Evolutionary conservation across 1,284 basidiomycete species (phyloP).

Genomic region (Agroathelia rolfsii): DNA sequence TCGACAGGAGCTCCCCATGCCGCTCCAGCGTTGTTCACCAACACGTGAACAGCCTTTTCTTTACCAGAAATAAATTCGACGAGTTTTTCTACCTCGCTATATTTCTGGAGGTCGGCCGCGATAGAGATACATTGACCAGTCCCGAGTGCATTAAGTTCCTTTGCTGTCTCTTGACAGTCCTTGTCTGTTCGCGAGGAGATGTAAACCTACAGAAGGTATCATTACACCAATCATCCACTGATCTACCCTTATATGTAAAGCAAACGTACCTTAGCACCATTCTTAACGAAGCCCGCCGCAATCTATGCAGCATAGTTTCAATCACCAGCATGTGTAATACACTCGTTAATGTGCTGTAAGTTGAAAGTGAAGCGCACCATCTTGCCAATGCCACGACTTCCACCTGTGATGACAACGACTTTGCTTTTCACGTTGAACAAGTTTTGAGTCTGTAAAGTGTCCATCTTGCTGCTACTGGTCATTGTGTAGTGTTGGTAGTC

Average conservation of each 20-base stretch:
- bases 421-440: conserved; percentile 53
- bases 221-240: background rate
- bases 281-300: conserved; percentile 53
- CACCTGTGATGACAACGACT: conserved; percentile 61
- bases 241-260: background rate
- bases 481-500: background rate
- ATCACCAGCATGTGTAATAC: background rate
- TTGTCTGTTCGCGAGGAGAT: conserved; percentile 53
- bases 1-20: conserved; percentile 53
- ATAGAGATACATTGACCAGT: conserved; percentile 49
- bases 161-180: conserved; percentile 48
- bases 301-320: conserved; percentile 31
- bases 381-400: conserved; percentile 61
- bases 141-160: conserved; percentile 43
- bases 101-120: conserved; percentile 50
- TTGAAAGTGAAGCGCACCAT: conserved; percentile 34
- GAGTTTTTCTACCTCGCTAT: conserved; percentile 46
- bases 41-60: conserved; percentile 48
- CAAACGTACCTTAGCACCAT: conserved; percentile 47
- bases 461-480: conserved; percentile 20
- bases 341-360: too few relatives aligned
- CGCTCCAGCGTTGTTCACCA: conserved; percentile 64
- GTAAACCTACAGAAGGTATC: conserved; percentile 41
- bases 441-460: conserved; percentile 28
- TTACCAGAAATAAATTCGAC: conserved; percentile 38